These are phyloP conservation scores for Russula vinacea DNA, from an alignment of 768 basidiomycete species.

Conservation along the genomic window DNA sequence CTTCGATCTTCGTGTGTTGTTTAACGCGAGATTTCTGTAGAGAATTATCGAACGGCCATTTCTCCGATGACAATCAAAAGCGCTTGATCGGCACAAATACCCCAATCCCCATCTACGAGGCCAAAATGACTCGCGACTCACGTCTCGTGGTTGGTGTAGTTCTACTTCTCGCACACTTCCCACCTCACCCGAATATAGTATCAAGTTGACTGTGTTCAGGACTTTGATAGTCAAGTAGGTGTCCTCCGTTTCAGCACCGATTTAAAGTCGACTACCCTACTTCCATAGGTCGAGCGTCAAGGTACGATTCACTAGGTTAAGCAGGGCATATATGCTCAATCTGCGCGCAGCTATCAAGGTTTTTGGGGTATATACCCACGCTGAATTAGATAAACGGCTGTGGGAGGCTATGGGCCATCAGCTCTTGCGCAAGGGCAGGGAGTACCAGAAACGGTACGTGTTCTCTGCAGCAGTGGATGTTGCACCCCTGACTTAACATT, in stretches of 20 bases:
- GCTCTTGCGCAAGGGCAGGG: slow-evolving; percentile 44
- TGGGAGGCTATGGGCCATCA: slow-evolving; percentile 49
- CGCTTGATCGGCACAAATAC: slow-evolving; percentile 44
- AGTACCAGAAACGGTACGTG: slow-evolving; percentile 51
- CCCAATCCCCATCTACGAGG: slow-evolving; percentile 62
- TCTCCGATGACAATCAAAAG: slow-evolving; percentile 68
- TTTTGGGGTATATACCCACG: slow-evolving; percentile 51
- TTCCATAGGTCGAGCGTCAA: slow-evolving; percentile 40
- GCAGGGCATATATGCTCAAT: background rate
- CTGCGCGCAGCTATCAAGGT: slow-evolving; percentile 43
- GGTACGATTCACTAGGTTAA: slow-evolving; percentile 31
- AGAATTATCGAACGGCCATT: slow-evolving; percentile 66
- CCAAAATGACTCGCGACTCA: slow-evolving; percentile 51
- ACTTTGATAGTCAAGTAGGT: slow-evolving; percentile 25
- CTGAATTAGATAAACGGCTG: slow-evolving; percentile 43
- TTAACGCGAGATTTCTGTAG: slow-evolving; percentile 37
- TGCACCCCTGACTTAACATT: background rate
- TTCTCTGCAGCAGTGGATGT: background rate
- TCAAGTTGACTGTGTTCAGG: slow-evolving; percentile 29
- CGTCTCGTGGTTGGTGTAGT: slow-evolving; percentile 25
- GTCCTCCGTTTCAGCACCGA: background rate
- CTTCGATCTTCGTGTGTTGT: background rate
- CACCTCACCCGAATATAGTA: slow-evolving; percentile 31
- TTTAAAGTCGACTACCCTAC: background rate
- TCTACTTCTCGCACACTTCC: background rate